Evolutionary conservation across 2,329 filamentous ascomycete genomes (phyloP), one percentile per base, ranked within the genome.

Genomic region (Alternaria triticina): DNA sequence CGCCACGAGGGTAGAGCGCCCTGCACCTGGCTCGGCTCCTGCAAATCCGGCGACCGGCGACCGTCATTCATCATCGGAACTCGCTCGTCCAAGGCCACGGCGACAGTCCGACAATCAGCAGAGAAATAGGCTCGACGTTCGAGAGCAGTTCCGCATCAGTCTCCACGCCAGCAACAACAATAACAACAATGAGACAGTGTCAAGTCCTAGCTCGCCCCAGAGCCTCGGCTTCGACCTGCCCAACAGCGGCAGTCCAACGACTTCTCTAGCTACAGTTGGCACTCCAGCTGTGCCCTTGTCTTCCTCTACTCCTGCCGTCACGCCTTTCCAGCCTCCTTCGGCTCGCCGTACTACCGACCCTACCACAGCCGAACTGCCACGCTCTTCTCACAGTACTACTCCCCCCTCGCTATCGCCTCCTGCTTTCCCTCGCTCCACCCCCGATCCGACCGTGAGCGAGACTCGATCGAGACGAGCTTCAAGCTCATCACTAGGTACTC

Each of bases 1-100:
- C 28, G 65, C 74, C 27, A 73, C 75, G 23, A 71, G 79, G 73
- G 77, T 59, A 57, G 75, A 73, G 63, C 78, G 61, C 46, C 74
- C 74, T 46, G 54, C 69, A 45, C 64, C 71, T 43, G 61, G 74
- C 12, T 57, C 66, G 6, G 65, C 70, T n/a, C 61, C 73, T n/a
- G 74, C 77, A 13, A 59, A 57, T 11, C 71, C 84, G 55, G 84
- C 86, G 45, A 85, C 94, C 72, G 79, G 79, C 17, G 74, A 80
- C 17, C 69, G 77, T 10, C 76, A 79, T 9, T 67, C 72, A 23
- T 74, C 74, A 4, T 74, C 75, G 7, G 69, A 66, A 10, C 56
- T 22, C n/a, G 59, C 62, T 23, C 49, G 57, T 56, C 72, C 64
- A 64, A 64, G 77, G 45, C 74, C 75, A 52, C 71, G 80, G 23